These are phyloP conservation scores for Colletotrichum coccodes DNA, from an alignment of 2,329 filamentous ascomycete genomes.

Conservation along the genomic window DNA sequence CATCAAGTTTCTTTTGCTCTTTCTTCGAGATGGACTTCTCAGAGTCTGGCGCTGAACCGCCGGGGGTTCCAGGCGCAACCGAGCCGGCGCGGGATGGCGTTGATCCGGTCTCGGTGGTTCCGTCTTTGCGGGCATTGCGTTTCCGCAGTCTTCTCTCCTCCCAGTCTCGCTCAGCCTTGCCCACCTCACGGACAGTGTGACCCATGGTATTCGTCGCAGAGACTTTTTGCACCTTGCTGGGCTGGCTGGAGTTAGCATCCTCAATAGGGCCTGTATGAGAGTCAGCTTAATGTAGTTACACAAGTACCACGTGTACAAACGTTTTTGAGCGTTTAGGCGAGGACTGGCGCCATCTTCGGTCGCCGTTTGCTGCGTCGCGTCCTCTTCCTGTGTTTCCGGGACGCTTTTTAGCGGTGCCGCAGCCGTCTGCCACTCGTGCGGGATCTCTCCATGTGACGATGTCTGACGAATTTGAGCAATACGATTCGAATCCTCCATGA, in stretches of 20 bases:
- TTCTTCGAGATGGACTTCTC: conserved; percentile 86
- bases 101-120: conserved; percentile 60
- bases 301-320: conserved; percentile 54
- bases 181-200: conserved; percentile 67
- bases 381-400: conserved; percentile 27
- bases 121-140: conserved; percentile 71
- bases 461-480: conserved; percentile 78
- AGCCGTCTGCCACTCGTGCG: conserved; percentile 79
- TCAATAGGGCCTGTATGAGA: conserved; percentile 48
- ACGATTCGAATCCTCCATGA: conserved; percentile 81
- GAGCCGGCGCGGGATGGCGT: conserved; percentile 64
- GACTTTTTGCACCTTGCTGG: conserved; percentile 59
- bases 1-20: conserved; percentile 79
- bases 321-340: conserved; percentile 66
- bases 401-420: conserved; percentile 63
- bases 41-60: conserved; percentile 69
- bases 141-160: conserved; percentile 79
- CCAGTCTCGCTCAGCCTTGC: conserved; percentile 72
- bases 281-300: conserved; percentile 23
- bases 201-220: conserved; percentile 60
- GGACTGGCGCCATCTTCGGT: conserved; percentile 62
- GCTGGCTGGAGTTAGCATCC: conserved; percentile 45
- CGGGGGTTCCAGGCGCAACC: conserved; percentile 69
- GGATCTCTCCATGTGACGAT: conserved; percentile 82
- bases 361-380: conserved; percentile 37